Base-by-base conservation (phyloP, 2,329 filamentous ascomycete species). In the Moelleriella libera region DNA sequence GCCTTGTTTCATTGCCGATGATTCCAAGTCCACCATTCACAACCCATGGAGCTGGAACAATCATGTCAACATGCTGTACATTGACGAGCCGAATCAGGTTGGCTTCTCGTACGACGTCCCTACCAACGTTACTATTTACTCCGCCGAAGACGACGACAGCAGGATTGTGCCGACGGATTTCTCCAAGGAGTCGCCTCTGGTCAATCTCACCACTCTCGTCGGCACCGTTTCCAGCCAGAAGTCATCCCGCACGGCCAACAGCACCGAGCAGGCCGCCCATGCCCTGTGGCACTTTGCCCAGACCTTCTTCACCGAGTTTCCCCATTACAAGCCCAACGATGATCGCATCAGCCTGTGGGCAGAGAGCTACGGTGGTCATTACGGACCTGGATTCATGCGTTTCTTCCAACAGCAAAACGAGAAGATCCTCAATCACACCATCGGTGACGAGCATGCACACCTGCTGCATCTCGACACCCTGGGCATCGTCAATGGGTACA, bases 351-450 rank as follows among this genome's bases (percentile, higher is more conserved):
- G 80, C 55, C 62, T 86, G 2, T 84, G 82, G 56, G 72, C 80
- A 1, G 80, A 86, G 61, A 82, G 77, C 58, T 82, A 85, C 60
- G 76, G 81, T 31, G 83, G 83, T 5, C 77, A 80, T 51, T 87
- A 85, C 55, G 83, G 79, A 0, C 80, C 81, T 1, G 71, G 72
- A 0, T 82, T 85, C 55, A 74, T 77, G 12, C 63, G 65, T 2
- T 64, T 71, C 49, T 76, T 73, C 64, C 72, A 82, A 57, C 59
- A 75, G 48, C 80, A 86, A 61, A 88, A 87, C 51, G 60, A 67
- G n/a, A 68, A 67, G 50, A 61, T 64, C 42, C 47, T 49, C 1
- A 55, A 59, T 41, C 60, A 61, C 10, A 58, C 53, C 2, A 54
- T 60, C 28, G 53, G 52, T 6, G 55, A 55, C 32, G 70, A 75